phyloP scores from a whole-genome alignment of 371 early-diverging fungal genomes.

The Mucor racemosus region DNA sequence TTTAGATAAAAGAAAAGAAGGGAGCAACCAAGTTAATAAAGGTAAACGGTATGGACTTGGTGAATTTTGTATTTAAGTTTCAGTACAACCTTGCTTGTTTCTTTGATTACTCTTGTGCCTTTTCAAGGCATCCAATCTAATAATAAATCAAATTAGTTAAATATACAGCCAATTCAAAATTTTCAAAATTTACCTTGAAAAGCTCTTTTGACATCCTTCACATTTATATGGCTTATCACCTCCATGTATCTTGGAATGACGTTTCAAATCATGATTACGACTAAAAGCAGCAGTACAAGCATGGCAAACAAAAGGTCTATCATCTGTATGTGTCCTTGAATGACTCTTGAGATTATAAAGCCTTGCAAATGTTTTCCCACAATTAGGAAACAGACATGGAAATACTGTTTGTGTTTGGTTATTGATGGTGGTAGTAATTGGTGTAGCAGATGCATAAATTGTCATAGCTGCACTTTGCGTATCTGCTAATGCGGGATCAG shows the following conservation, averaged over 20 bases:
- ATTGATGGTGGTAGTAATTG: slow-evolving; percentile 55
- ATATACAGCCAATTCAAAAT: background rate
- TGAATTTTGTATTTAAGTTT: slow-evolving; percentile 2
- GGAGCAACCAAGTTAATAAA: background rate
- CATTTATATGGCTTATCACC: slow-evolving; percentile 86
- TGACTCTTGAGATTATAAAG: slow-evolving; percentile 84
- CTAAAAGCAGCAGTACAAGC: slow-evolving; percentile 79
- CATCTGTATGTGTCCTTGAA: slow-evolving; percentile 78
- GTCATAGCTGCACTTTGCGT: slow-evolving; percentile 56
- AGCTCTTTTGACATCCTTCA: slow-evolving; percentile 81
- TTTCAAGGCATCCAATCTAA: slow-evolving; percentile 57
- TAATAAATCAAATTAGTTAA: background rate
- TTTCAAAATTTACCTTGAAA: slow-evolving; percentile 49
- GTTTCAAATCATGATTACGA: slow-evolving; percentile 86
- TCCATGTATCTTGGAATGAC: slow-evolving; percentile 87
- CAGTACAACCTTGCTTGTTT: slow-evolving; percentile 44
- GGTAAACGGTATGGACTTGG: background rate
- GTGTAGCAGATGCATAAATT: slow-evolving; percentile 54
- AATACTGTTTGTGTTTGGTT: slow-evolving; percentile 57
- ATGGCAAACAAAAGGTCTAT: slow-evolving; percentile 79
- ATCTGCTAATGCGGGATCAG: slow-evolving; percentile 52
- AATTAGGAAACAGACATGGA: slow-evolving; percentile 71
- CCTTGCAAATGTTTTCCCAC: slow-evolving; percentile 77
- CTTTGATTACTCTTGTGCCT: slow-evolving; percentile 56
- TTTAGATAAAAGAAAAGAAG: background rate